phyloP scores from a whole-genome alignment of 768 basidiomycete genomes.

The Pisolithus sp. region DNA sequence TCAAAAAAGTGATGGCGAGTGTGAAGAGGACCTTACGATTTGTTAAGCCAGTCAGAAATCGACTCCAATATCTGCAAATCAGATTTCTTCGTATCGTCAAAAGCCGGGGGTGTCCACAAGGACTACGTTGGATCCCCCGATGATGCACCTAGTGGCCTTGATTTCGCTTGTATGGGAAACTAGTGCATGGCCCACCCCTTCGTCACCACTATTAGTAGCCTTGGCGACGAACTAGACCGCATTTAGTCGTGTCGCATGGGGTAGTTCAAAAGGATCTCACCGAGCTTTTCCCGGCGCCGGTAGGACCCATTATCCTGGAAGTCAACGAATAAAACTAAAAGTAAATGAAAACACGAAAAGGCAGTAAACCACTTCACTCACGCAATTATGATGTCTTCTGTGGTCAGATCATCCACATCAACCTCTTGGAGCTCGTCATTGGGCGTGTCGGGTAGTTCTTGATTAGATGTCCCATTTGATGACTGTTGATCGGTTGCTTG shows the following conservation, averaged over 20 bases:
- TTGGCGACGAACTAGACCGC: slow-evolving; percentile 2
- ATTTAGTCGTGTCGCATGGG: neutral
- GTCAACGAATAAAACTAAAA: neutral
- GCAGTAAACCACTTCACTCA: slow-evolving; percentile 1
- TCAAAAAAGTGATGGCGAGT: neutral
- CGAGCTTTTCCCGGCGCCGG: slow-evolving; percentile 20
- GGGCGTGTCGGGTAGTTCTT: neutral
- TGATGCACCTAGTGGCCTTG: slow-evolving; percentile 1
- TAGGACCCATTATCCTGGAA: slow-evolving; percentile 18
- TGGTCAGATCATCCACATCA: neutral
- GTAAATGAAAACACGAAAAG: neutral
- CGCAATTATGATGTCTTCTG: slow-evolving; percentile 11
- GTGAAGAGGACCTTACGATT: neutral
- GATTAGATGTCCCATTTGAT: too few species aligned
- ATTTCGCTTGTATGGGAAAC: slow-evolving; percentile 8
- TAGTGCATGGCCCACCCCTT: slow-evolving; percentile 6
- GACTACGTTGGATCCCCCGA: slow-evolving; percentile 3
- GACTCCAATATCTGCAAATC: slow-evolving; percentile 8
- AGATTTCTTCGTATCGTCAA: slow-evolving; percentile 13
- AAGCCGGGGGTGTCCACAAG: slow-evolving; percentile 22
- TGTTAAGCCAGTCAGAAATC: slow-evolving; percentile 16
- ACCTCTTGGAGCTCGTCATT: neutral
- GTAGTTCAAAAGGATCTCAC: neutral
- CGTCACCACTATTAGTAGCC: slow-evolving; percentile 1
- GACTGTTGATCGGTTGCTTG: neutral